Percentiles rank a stretch among this genome's conserved stretches.
Conservation (phyloP, 495 filamentous ascomycete genomes). For the Penicillium coffeae region DNA sequence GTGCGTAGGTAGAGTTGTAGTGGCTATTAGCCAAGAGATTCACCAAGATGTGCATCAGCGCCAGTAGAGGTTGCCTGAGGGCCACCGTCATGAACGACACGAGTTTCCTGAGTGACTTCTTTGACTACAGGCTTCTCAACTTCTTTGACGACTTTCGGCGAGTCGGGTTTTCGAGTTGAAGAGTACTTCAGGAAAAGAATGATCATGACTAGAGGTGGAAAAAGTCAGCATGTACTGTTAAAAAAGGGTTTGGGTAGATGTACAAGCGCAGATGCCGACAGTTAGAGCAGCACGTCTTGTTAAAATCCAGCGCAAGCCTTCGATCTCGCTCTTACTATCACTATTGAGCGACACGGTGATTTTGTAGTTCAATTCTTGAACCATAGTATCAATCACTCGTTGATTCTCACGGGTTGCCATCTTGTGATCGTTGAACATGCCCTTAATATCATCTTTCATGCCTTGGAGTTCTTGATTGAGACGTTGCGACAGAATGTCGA, state of each 20-base stretch:
- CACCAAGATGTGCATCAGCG: constrained; percentile 30
- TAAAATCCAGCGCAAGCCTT: constrained; percentile 84
- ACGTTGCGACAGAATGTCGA: constrained; percentile 83
- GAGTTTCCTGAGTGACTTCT: constrained; percentile 24
- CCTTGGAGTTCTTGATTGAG: constrained; percentile 73
- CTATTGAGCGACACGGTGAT: constrained; percentile 83
- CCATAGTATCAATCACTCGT: constrained; percentile 73
- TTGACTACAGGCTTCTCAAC: constrained; percentile 31
- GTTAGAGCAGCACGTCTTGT: constrained; percentile 82
- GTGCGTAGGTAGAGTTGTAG: too few relatives aligned
- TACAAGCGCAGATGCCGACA: constrained; percentile 51
- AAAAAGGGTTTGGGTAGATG: constrained; percentile 8
- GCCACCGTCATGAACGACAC: constrained; percentile 16
- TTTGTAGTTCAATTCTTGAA: constrained; percentile 90
- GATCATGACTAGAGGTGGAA: constrained; percentile 44
- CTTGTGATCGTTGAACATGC: constrained; percentile 93
- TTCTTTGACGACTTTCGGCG: constrained; percentile 32
- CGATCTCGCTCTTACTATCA: constrained; percentile 85
- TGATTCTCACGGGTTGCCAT: constrained; percentile 87
- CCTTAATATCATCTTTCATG: constrained; percentile 86
- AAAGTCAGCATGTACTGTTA: constrained; percentile 17
- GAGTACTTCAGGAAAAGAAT: constrained; percentile 45
- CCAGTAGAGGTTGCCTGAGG: constrained; percentile 4
- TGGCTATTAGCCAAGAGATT: constrained; percentile 34
- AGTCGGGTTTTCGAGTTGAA: constrained; percentile 33